Percentiles rank a stretch among this genome's conserved stretches.
These are phyloP conservation scores for Xylaria sp. DNA, from an alignment of 2,329 filamentous ascomycete species.

Conservation along the genomic window DNA sequence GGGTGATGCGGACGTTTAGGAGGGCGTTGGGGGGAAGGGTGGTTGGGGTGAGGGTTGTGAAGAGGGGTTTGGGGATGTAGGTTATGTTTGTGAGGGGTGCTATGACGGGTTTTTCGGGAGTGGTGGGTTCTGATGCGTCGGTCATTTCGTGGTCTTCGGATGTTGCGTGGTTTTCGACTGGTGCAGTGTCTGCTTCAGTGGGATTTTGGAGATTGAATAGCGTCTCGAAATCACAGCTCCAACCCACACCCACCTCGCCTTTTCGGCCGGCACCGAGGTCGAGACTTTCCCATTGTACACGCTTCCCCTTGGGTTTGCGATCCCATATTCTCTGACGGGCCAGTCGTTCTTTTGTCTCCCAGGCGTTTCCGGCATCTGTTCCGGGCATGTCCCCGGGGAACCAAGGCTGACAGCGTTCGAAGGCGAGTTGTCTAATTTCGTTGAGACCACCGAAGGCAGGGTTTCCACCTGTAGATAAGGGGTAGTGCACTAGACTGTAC, in stretches of 20 bases:
- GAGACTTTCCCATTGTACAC: conserved; percentile 67
- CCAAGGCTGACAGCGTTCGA: conserved; percentile 72
- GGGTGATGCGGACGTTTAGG: conserved; percentile 60
- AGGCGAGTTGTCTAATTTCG: conserved; percentile 72
- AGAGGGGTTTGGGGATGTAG: conserved; percentile 37
- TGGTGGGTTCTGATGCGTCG: background rate
- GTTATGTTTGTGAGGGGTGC: conserved; percentile 28
- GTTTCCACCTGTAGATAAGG: conserved; percentile 72
- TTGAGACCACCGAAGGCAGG: conserved; percentile 77
- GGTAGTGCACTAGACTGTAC: conserved; percentile 79
- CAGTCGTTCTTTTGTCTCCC: conserved; percentile 64
- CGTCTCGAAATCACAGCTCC: conserved; percentile 76
- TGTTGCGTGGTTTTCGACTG: conserved; percentile 11
- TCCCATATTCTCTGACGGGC: conserved; percentile 63
- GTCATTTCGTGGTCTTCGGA: conserved; percentile 10
- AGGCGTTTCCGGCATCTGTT: conserved; percentile 70
- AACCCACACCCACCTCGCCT: conserved; percentile 77
- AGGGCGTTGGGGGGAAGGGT: conserved; percentile 37
- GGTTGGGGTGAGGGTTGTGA: conserved; percentile 31
- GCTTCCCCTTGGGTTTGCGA: conserved; percentile 73
- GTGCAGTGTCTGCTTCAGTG: conserved; percentile 20
- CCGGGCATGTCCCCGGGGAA: conserved; percentile 83
- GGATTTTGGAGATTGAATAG: conserved; percentile 44
- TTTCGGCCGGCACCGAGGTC: conserved; percentile 67
- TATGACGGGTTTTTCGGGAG: conserved; percentile 1